Base-by-base conservation (phyloP, 306 rosid species). In the Ochetophila trinervis region DNA sequence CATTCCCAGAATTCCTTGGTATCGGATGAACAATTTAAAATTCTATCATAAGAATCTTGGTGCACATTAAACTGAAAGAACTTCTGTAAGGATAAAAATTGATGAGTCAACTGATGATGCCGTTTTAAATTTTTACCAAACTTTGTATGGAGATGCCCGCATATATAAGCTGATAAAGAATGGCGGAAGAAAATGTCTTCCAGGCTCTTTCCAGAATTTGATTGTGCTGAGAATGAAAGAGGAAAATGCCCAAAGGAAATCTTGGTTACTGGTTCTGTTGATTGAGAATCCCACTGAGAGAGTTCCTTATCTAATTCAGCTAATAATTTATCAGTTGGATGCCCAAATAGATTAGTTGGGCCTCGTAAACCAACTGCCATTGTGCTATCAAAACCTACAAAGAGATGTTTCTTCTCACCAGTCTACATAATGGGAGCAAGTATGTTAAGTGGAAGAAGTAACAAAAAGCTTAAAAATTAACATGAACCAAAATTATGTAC, bases 231-330 rank as follows among this genome's bases (percentile, higher is more conserved):
- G 83, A 93, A 93, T 53, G 99, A 93, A 72, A 87, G 86, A 7
- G 99, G 96, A 77, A 87, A 93, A 86, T 93, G 97, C 13, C 97
- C 99, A 60, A 93, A 90, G 71, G 91, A 74, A 67, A 93, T 84
- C 84, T 90, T 93, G 68, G 83, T 90, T 64, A 87, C 76, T 23
- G 86, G 84, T 62, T 80, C 61, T 70, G 65, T 80, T 45, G 85
- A 84, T 62, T 49, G 78, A 71, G 87, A 93, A 77, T 88, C 82
- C 99, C 99, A 90, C 37, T 67, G 86, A 42, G 91, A 87, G 76
- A 93, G 91, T 60, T 90, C 88, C 65, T 65, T 53, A 73, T 93
- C 97, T 68, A 93, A 68, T 69, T 87, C 91, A 53, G 68, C 62
- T 65, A 93, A 77, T 60, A 93, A 77, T 30, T 83, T 57, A 75